Conservation (phyloP, 108 stramenopile genomes). For the Cyclotella baltica region DNA sequence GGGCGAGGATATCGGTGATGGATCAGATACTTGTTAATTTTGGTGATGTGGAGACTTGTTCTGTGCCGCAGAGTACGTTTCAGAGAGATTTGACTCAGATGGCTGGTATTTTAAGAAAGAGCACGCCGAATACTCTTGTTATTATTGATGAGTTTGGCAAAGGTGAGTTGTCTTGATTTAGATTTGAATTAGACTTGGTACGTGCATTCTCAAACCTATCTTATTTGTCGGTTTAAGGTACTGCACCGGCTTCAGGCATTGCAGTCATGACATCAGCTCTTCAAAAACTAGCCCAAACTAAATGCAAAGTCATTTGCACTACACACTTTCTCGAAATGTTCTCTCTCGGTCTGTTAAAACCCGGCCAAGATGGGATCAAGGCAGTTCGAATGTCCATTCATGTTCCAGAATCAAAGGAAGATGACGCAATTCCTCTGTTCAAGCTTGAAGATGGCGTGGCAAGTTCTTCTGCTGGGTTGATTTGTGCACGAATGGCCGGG, state of each 20-base stretch:
- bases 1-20: conserved; percentile 85
- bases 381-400: conserved; percentile 91
- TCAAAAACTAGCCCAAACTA: conserved; percentile 61
- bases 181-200: not conserved
- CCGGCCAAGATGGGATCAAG: conserved; percentile 75
- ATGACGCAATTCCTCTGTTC: conserved; percentile 87
- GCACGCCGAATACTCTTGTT: conserved; percentile 83
- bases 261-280: conserved; percentile 89
- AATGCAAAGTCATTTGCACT: conserved; percentile 87
- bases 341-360: conserved; percentile 77
- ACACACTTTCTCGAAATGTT: conserved; percentile 97
- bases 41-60: conserved; percentile 89
- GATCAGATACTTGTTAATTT: conserved; percentile 93
- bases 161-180: conserved; percentile 49
- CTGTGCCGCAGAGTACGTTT: conserved; percentile 94
- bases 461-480: conserved; percentile 88
- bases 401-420: conserved; percentile 65
- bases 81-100: conserved; percentile 94
- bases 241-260: conserved; percentile 93
- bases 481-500: conserved; percentile 93
- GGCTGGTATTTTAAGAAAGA: conserved; percentile 70
- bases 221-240: conserved; percentile 50
- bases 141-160: conserved; percentile 98
- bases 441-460: conserved; percentile 90
- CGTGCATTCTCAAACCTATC: not conserved